Conservation (phyloP, 1,139 yeast genomes). For the Suhomyces yuchorum region DNA sequence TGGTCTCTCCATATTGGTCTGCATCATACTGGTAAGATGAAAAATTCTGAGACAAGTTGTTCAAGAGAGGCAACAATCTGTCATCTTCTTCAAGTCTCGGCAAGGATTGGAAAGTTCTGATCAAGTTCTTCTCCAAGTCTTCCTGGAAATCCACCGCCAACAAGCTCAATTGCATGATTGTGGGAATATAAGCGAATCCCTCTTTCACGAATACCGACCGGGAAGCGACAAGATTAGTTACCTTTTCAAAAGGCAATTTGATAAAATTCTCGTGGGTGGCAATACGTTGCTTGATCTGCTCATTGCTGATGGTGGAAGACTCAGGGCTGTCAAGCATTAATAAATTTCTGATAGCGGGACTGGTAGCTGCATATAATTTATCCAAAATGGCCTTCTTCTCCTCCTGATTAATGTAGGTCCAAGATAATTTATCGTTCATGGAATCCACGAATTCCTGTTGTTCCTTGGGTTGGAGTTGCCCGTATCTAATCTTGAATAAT, state of each 20-base stretch:
- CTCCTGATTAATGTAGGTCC: slow-evolving; percentile 67
- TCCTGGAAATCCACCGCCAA: slow-evolving; percentile 67
- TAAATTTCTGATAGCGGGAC: slow-evolving; percentile 35
- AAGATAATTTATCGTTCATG: slow-evolving; percentile 56
- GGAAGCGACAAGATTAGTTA: slow-evolving; percentile 69
- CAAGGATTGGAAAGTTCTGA: slow-evolving; percentile 72
- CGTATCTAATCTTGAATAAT: slow-evolving; percentile 73
- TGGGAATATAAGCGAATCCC: slow-evolving; percentile 86
- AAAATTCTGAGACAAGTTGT: slow-evolving; percentile 77
- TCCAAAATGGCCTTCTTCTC: slow-evolving; percentile 59
- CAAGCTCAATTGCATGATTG: slow-evolving; percentile 72
- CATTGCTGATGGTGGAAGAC: slow-evolving; percentile 36
- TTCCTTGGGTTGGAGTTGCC: slow-evolving; percentile 65
- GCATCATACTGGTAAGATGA: slow-evolving; percentile 56
- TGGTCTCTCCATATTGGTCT: slow-evolving; percentile 32
- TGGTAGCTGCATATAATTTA: slow-evolving; percentile 57
- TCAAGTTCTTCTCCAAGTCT: slow-evolving; percentile 53
- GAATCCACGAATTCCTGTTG: slow-evolving; percentile 67
- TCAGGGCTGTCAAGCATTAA: slow-evolving; percentile 32
- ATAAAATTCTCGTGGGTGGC: slow-evolving; percentile 60
- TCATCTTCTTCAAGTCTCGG: slow-evolving; percentile 93
- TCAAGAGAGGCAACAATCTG: slow-evolving; percentile 78
- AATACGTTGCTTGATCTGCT: slow-evolving; percentile 47
- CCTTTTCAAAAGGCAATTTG: slow-evolving; percentile 85
- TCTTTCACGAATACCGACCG: slow-evolving; percentile 64